Evolutionary conservation across 164 flowering plant species (phyloP).

Genomic region (Protea cynaroides): DNA sequence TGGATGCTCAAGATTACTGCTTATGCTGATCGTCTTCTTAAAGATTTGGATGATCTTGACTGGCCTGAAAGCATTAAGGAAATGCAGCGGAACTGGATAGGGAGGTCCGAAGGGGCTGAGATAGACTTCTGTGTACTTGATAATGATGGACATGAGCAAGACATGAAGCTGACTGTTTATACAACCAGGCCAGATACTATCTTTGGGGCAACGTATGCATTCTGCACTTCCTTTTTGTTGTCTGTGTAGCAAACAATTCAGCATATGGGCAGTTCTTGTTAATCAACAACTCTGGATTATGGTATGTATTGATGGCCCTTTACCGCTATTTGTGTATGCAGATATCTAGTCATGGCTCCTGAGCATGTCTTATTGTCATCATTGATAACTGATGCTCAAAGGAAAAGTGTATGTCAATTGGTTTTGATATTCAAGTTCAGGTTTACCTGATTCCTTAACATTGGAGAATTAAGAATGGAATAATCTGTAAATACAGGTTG

Average conservation of each 20-base stretch:
- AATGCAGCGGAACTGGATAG: constrained; percentile 99
- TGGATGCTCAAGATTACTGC: constrained; percentile 99
- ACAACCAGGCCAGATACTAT: constrained; percentile 97
- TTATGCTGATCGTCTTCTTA: constrained; percentile 97
- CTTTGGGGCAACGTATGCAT: constrained; percentile 90
- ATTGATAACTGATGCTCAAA: constrained; percentile 49
- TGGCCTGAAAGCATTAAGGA: constrained; percentile 99
- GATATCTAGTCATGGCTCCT: constrained; percentile 93
- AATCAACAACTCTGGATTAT: not conserved
- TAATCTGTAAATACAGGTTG: constrained; percentile 55
- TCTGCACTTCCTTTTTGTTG: constrained; percentile 4
- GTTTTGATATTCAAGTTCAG: constrained; percentile 6
- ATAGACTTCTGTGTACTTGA: constrained; percentile 61
- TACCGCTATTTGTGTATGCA: constrained; percentile 28
- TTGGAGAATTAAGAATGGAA: constrained; percentile 13
- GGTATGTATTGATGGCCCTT: not conserved
- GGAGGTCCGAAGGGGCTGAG: constrained; percentile 95
- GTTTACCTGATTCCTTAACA: not conserved
- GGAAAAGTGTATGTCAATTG: constrained; percentile 46
- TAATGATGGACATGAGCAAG: constrained; percentile 47
- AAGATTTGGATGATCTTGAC: constrained; percentile 89
- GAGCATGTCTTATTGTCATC: constrained; percentile 67
- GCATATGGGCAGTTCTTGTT: not conserved
- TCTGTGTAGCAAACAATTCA: constrained; percentile 2
- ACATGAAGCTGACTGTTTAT: constrained; percentile 57